phyloP scores from a whole-genome alignment of 2,329 filamentous ascomycete genomes.

The Trichoderma sp. region DNA sequence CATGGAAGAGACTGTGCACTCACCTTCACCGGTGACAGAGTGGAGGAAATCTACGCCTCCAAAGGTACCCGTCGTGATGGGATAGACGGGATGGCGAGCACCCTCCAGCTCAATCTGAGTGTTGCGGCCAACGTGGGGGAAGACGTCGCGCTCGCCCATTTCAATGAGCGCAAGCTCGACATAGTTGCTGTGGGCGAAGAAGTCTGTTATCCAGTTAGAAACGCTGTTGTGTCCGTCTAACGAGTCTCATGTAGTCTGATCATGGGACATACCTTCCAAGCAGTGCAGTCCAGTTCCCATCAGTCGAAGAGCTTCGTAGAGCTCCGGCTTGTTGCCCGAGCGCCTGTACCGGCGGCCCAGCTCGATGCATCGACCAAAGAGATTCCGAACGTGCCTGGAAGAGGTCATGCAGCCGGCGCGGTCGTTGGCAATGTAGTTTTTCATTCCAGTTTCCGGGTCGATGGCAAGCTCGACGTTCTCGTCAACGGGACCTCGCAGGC shows the following conservation, averaged over 20 bases:
- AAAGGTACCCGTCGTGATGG: conserved; percentile 87
- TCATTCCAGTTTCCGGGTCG: conserved; percentile 75
- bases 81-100: conserved; percentile 69
- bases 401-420: conserved; percentile 77
- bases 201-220: conserved; percentile 57
- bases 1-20: conserved; percentile 21
- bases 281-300: conserved; percentile 89
- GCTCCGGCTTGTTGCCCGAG: conserved; percentile 65
- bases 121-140: conserved; percentile 80
- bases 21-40: conserved; percentile 72
- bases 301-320: conserved; percentile 83
- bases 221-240: not conserved
- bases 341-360: conserved; percentile 72
- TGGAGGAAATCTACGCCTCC: conserved; percentile 93
- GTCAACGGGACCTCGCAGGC: conserved; percentile 80
- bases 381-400: conserved; percentile 71
- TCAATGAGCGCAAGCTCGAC: conserved; percentile 85
- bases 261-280: conserved; percentile 63
- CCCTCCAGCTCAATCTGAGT: conserved; percentile 73
- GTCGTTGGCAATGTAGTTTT: conserved; percentile 95
- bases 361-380: conserved; percentile 74
- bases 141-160: conserved; percentile 76
- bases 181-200: conserved; percentile 92
- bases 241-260: too few species aligned
- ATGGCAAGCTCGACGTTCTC: conserved; percentile 77